phyloP scores from a whole-genome alignment of 2,329 filamentous ascomycete species.

The Cladosporium colombiae region DNA sequence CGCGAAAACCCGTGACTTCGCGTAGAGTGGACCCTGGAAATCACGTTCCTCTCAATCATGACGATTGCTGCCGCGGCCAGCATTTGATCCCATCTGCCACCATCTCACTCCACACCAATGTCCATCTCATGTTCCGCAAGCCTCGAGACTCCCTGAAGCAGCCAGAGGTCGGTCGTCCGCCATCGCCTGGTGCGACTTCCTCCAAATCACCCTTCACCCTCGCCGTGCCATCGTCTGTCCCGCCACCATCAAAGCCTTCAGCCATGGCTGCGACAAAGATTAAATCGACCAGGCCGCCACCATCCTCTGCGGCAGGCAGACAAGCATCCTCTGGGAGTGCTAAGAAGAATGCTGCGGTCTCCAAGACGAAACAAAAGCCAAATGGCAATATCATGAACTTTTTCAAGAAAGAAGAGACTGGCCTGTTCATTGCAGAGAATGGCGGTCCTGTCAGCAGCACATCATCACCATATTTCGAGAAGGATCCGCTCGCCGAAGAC shows the following conservation, averaged over 20 bases:
- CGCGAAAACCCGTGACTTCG: neutral
- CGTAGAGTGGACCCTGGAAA: conserved; percentile 9
- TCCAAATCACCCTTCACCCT: conserved; percentile 35
- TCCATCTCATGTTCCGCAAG: conserved; percentile 54
- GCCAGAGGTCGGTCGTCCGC: conserved; percentile 50
- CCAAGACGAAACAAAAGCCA: conserved; percentile 41
- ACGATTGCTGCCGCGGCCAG: conserved; percentile 7
- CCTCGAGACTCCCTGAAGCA: conserved; percentile 47
- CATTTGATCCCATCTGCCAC: neutral
- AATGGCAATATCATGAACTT: conserved; percentile 57
- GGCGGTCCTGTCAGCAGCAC: neutral
- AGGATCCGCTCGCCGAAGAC: conserved; percentile 27
- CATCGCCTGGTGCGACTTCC: conserved; percentile 49
- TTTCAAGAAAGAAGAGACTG: conserved; percentile 50
- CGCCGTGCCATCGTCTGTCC: conserved; percentile 33
- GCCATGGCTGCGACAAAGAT: conserved; percentile 29
- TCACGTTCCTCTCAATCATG: neutral
- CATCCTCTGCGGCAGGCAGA: conserved; percentile 29
- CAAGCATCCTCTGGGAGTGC: conserved; percentile 34
- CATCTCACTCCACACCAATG: neutral
- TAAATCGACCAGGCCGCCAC: conserved; percentile 28
- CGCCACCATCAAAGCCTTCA: conserved; percentile 33
- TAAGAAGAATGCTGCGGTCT: conserved; percentile 37
- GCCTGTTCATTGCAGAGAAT: conserved; percentile 41
- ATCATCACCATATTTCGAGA: conserved; percentile 20